Percentiles rank a stretch among this genome's conserved stretches.
Evolutionary conservation across 169 alveolate species (phyloP).

Genomic region (Cryptosporidium xiaoi): DNA sequence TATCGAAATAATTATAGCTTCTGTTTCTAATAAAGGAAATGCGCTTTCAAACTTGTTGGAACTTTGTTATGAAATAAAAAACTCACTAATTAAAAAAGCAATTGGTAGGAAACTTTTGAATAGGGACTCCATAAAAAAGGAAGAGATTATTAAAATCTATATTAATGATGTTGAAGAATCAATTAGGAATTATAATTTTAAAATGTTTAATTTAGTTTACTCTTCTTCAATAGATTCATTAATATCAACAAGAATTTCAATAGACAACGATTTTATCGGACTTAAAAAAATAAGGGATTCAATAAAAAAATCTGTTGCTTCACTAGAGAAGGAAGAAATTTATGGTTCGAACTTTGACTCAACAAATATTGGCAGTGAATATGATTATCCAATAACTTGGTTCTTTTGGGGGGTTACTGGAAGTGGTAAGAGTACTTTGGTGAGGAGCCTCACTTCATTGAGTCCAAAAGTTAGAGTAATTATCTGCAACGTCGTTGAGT

Average conservation of each 20-base stretch:
- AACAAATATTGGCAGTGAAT: neutral
- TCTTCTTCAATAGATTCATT: constrained; percentile 43
- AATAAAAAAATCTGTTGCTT: constrained; percentile 11
- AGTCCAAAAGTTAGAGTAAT: constrained; percentile 53
- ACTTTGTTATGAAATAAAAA: constrained; percentile 25
- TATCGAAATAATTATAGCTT: constrained; percentile 36
- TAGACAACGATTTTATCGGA: constrained; percentile 58
- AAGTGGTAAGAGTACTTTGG: constrained; percentile 65
- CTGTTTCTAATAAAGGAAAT: constrained; percentile 17
- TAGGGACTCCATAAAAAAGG: neutral
- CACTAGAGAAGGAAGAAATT: constrained; percentile 3
- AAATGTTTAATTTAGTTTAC: constrained; percentile 1
- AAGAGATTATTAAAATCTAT: neutral
- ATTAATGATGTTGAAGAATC: constrained; percentile 23
- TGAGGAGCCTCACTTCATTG: constrained; percentile 51
- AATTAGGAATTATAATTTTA: constrained; percentile 9
- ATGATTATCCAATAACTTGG: constrained; percentile 63
- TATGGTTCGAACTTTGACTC: neutral
- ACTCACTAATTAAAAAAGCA: constrained; percentile 4
- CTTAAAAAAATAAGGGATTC: constrained; percentile 18
- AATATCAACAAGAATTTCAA: constrained; percentile 45
- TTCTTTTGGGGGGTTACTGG: constrained; percentile 58
- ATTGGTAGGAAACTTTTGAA: constrained; percentile 22
- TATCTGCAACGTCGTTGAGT: constrained; percentile 30
- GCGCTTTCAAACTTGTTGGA: constrained; percentile 13